Percentiles rank a stretch among this genome's conserved stretches.
Conservation (phyloP, 257 asterid genomes). For the Plantago elongata region DNA sequence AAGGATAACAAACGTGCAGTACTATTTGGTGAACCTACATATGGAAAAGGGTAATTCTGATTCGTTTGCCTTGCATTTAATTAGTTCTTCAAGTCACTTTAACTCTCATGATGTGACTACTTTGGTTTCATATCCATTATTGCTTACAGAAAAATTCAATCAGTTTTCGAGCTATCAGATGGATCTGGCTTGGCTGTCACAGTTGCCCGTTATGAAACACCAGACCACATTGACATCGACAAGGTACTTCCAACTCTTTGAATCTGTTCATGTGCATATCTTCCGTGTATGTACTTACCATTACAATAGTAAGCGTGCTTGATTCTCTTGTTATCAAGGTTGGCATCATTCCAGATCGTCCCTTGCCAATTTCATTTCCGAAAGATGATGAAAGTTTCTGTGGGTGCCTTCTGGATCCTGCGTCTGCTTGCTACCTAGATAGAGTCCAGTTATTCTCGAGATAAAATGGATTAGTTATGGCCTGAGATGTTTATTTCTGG, state of each 20-base stretch:
- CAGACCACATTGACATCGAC: conserved; percentile 85
- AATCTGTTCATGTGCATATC: background rate
- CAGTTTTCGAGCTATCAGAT: conserved; percentile 90
- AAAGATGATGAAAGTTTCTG: conserved; percentile 79
- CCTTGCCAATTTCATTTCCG: conserved; percentile 80
- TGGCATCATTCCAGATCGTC: conserved; percentile 80
- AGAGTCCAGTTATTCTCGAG: conserved; percentile 55
- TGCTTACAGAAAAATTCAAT: conserved; percentile 78
- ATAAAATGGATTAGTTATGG: conserved; percentile 16
- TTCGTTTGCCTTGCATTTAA: background rate
- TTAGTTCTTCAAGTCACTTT: background rate
- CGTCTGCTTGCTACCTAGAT: conserved; percentile 69
- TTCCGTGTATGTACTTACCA: background rate
- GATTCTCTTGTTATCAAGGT: conserved; percentile 35
- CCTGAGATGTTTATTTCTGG: conserved; percentile 25
- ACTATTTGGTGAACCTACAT: conserved; percentile 84
- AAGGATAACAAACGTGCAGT: conserved; percentile 94
- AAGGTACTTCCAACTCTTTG: conserved; percentile 47
- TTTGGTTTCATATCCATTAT: conserved; percentile 3
- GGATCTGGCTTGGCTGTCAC: conserved; percentile 97
- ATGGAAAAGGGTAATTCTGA: conserved; percentile 77
- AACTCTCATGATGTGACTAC: conserved; percentile 9
- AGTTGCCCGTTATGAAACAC: conserved; percentile 95
- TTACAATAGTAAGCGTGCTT: background rate
- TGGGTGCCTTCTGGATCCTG: conserved; percentile 77